These are phyloP conservation scores for Podaxis mareebaensis DNA, from an alignment of 768 basidiomycete genomes.

Conservation along the genomic window DNA sequence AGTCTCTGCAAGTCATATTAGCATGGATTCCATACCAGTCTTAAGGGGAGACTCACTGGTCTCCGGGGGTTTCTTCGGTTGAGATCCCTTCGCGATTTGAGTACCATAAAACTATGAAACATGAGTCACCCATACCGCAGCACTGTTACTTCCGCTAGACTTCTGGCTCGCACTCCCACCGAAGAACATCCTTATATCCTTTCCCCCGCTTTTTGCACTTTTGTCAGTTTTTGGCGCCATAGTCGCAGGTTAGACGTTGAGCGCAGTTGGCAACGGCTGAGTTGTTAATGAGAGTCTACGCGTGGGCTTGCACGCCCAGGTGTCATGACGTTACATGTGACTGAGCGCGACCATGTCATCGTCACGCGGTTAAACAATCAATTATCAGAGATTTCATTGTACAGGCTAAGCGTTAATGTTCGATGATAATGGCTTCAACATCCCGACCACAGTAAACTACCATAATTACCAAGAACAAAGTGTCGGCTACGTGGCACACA, in stretches of 20 bases:
- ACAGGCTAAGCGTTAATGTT: not conserved
- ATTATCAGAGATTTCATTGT: not conserved
- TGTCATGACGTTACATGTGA: not conserved
- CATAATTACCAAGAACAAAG: not conserved
- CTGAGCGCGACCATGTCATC: not conserved
- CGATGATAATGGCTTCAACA: not conserved
- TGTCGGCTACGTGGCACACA: not conserved
- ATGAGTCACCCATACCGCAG: not conserved
- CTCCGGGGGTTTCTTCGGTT: not conserved
- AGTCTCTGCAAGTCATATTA: not conserved
- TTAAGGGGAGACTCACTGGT: not conserved
- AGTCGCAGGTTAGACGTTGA: not conserved
- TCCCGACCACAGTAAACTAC: not conserved
- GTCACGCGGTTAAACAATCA: not conserved
- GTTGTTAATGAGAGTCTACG: not conserved
- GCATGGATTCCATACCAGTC: not conserved
- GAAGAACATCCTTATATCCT: conserved; percentile 43
- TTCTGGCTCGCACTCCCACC: conserved; percentile 19
- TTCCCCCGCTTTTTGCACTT: conserved; percentile 27
- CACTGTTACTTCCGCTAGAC: conserved; percentile 11
- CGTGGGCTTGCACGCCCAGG: not conserved
- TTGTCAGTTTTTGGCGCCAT: conserved; percentile 17
- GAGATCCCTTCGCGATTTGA: not conserved
- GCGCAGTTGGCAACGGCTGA: not conserved
- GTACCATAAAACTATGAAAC: not conserved